phyloP scores from a whole-genome alignment of 2,329 filamentous ascomycete genomes.

The Trichoderma arundinaceum region DNA sequence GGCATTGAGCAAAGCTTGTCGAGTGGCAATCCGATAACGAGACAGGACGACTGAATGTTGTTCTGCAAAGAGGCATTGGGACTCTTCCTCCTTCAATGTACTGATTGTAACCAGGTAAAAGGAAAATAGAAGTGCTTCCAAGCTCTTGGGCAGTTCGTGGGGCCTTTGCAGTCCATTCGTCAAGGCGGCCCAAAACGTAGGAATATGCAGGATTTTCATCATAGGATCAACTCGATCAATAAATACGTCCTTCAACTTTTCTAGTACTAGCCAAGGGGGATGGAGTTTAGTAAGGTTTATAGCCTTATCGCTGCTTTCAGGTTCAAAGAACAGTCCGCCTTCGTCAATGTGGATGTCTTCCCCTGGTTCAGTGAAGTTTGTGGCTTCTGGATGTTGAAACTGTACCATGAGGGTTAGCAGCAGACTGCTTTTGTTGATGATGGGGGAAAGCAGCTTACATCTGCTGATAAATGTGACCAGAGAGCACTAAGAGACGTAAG shows the following conservation, averaged over 20 bases:
- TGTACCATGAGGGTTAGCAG: not conserved
- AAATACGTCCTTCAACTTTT: not conserved
- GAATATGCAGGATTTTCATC: conserved; percentile 24
- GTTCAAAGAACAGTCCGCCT: conserved; percentile 1
- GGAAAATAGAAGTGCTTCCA: conserved; percentile 1
- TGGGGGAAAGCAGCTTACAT: not conserved
- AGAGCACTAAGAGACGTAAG: conserved; percentile 5
- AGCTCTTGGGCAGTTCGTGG: not conserved
- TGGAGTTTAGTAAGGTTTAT: not conserved
- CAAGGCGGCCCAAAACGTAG: conserved; percentile 7
- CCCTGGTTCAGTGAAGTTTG: not conserved
- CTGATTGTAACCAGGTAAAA: conserved; percentile 4
- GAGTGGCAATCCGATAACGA: conserved; percentile 11
- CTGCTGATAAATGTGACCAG: conserved; percentile 7
- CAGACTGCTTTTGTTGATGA: not conserved
- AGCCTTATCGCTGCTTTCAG: not conserved
- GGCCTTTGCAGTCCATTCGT: not conserved
- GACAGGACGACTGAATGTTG: not conserved
- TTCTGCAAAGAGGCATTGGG: not conserved
- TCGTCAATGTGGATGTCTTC: not conserved
- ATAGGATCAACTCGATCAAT: conserved; percentile 14
- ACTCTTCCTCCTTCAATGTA: conserved; percentile 2
- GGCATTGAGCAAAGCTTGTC: conserved; percentile 19
- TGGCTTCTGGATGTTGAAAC: conserved; percentile 16
- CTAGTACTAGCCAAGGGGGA: not conserved